Evolutionary conservation across 208 protist genomes (phyloP), one percentile per base, ranked within the genome.

Genomic region (Acanthamoeba divionensis): DNA sequence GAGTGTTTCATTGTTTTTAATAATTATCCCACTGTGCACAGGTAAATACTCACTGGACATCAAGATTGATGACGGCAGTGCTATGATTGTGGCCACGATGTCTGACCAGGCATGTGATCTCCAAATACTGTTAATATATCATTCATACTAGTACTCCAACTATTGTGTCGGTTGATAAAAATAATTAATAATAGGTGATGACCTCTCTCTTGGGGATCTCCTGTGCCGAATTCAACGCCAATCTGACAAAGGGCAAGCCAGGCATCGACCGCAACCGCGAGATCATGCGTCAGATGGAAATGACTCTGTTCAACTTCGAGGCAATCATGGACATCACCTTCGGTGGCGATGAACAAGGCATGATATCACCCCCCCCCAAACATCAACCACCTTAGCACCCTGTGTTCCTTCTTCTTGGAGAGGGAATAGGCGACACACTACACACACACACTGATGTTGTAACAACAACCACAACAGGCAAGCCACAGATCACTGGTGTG

Each of bases 51-150:
- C 71, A 26, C 26, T 82, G 45, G 71, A 82, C 31, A 45, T 82
- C 71, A 82, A 60, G 47, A 45, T 82, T 12, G 71, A 82, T 29
- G 71, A 82, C n/a, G 71, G 71, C 2, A 82, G 71, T 26, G 71
- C 48, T 36, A 60, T 52, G 24, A 45, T 82, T n/a, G 48, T 63
- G 71, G 71, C 71, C 47, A 12, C 62, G 29, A 82, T 82, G 71
- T 82, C 71, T 31, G 45, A 82, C 18, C 48, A 82, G 71, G 69
- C 55, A 4, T 4, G 69, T 24, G n/a, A n/a, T n/a, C n/a, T n/a
- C n/a, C n/a, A n/a, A n/a, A n/a, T n/a, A n/a, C n/a, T n/a, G n/a
- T n/a, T n/a, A n/a, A n/a, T n/a, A n/a, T n/a, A n/a, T n/a, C n/a
- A n/a, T n/a, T n/a, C n/a, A n/a, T n/a, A n/a, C n/a, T n/a, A n/a